phyloP scores from a whole-genome alignment of 2,329 filamentous ascomycete genomes.

The Colletotrichum godetiae region DNA sequence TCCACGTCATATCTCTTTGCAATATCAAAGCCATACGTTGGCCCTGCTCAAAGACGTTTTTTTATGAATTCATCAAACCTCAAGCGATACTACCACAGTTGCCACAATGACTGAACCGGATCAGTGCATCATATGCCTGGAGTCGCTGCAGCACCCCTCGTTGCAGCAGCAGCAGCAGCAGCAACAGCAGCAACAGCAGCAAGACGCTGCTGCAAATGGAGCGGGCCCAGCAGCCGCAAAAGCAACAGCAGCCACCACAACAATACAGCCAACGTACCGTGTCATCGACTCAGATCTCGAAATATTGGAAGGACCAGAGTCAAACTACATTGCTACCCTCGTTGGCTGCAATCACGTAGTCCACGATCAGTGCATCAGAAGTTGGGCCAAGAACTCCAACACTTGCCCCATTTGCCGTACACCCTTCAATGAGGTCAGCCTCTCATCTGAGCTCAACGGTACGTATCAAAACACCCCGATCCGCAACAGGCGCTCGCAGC shows the following conservation, averaged over 20 bases:
- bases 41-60: constrained; percentile 40
- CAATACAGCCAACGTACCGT: constrained; percentile 36
- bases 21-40: constrained; percentile 21
- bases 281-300: constrained; percentile 33
- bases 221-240: constrained; percentile 6
- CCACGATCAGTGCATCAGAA: constrained; percentile 91
- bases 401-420: constrained; percentile 97
- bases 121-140: constrained; percentile 78
- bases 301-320: constrained; percentile 40
- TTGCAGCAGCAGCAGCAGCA: constrained; percentile 34
- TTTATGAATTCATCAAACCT: constrained; percentile 60
- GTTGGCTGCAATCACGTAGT: constrained; percentile 89
- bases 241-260: constrained; percentile 36
- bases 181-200: constrained; percentile 3
- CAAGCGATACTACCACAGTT: constrained; percentile 50
- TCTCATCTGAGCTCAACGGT: constrained; percentile 70
- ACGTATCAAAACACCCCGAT: constrained; percentile 26
- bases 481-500: neutral
- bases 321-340: constrained; percentile 67
- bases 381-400: constrained; percentile 97
- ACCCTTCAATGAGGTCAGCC: constrained; percentile 88
- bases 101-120: constrained; percentile 66
- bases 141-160: constrained; percentile 61
- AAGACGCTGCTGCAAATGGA: constrained; percentile 39
- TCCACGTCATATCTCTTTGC: constrained; percentile 3